These are phyloP conservation scores for Rosellinia necatrix DNA, from an alignment of 2,329 filamentous ascomycete species.

Conservation along the genomic window DNA sequence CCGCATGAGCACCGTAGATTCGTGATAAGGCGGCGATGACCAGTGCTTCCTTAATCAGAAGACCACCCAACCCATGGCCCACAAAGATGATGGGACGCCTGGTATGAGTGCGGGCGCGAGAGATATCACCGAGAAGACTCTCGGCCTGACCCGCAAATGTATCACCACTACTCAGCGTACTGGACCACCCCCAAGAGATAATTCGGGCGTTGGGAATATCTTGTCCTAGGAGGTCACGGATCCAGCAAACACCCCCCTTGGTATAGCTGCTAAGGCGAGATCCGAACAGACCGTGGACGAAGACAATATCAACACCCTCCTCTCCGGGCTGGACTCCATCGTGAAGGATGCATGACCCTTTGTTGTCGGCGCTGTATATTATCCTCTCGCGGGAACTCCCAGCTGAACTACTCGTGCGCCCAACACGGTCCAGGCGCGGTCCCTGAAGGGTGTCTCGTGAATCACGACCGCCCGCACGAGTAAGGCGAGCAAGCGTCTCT, in stretches of 20 bases:
- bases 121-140: conserved; percentile 35
- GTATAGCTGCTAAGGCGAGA: conserved; percentile 36
- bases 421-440: conserved; percentile 36
- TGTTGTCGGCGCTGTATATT: conserved; percentile 33
- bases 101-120: conserved; percentile 33
- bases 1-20: conserved; percentile 40
- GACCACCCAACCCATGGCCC: conserved; percentile 39
- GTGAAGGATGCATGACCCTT: conserved; percentile 34
- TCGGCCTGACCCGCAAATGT: conserved; percentile 39
- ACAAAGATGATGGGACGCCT: conserved; percentile 40
- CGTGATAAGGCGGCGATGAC: conserved; percentile 39
- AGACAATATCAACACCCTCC: conserved; percentile 38
- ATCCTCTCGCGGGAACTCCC: conserved; percentile 37
- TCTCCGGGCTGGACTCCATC: conserved; percentile 33
- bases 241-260: conserved; percentile 38
- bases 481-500: conserved; percentile 39
- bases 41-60: conserved; percentile 40
- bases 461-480: conserved; percentile 34
- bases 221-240: conserved; percentile 38
- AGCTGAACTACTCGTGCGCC: conserved; percentile 37
- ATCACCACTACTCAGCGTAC: conserved; percentile 28
- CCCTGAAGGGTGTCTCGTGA: conserved; percentile 32
- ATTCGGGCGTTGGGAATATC: conserved; percentile 36
- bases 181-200: conserved; percentile 40
- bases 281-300: conserved; percentile 40